phyloP scores from a whole-genome alignment of 78 protist genomes.

The Pigoraptor vietnamica region DNA sequence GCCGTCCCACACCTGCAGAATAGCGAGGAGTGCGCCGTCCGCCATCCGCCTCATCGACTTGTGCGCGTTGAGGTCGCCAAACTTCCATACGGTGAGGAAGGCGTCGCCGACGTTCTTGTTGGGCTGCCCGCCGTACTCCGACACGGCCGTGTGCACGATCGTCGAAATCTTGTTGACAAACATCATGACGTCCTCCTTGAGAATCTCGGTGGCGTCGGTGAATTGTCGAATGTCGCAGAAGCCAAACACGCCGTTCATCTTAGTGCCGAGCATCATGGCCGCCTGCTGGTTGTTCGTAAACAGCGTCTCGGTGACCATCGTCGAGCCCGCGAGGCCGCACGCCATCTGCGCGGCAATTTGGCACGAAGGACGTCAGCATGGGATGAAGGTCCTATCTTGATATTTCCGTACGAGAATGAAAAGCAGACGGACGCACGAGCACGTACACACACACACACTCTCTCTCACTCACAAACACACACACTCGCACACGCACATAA shows the following conservation, averaged over 20 bases:
- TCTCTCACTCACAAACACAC: neutral
- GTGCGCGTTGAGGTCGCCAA: neutral
- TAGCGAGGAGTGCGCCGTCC: neutral
- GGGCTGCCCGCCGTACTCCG: neutral
- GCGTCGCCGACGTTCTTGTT: slow-evolving; percentile 7
- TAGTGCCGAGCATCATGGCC: neutral
- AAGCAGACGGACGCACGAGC: neutral
- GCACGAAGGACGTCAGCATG: neutral
- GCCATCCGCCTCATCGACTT: neutral
- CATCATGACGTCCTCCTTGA: neutral
- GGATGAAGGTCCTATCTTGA: no score
- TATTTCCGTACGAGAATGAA: no score
- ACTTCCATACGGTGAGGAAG: neutral
- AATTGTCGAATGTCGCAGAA: neutral
- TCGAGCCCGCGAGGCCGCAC: neutral
- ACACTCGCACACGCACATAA: neutral
- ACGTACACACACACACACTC: neutral
- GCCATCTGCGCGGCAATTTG: neutral
- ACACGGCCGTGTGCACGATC: neutral
- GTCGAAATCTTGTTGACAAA: neutral
- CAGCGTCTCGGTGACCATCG: neutral
- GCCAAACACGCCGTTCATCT: neutral
- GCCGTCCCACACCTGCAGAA: neutral
- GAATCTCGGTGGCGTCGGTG: neutral
- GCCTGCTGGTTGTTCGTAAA: neutral